Percentiles rank a stretch among this genome's conserved stretches.
Conservation (phyloP, 176 grass and related monocot genomes). For the Hyparrhenia diplandra region DNA sequence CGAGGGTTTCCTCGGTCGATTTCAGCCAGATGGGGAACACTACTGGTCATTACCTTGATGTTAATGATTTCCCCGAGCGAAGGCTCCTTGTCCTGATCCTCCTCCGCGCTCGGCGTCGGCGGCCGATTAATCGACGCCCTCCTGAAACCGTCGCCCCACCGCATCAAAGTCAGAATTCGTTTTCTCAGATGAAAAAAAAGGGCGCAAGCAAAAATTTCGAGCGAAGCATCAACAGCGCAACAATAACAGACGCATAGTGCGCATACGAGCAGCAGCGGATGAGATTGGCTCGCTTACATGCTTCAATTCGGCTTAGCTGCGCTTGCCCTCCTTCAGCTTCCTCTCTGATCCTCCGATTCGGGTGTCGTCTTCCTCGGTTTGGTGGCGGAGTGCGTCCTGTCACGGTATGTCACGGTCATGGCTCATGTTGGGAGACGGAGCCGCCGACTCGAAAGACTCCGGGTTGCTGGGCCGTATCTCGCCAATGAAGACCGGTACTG, state of each 20-base stretch:
- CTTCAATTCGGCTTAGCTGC: slow-evolving; percentile 11
- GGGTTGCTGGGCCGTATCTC: background rate
- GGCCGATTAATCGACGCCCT: slow-evolving; percentile 91
- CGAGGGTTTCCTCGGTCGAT: background rate
- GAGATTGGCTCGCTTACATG: slow-evolving; percentile 38
- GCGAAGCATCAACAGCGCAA: background rate
- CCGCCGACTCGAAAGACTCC: background rate
- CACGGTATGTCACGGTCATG: background rate
- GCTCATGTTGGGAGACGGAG: background rate
- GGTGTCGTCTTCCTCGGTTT: background rate
- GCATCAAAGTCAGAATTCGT: background rate
- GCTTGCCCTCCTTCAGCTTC: background rate
- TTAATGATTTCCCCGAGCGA: slow-evolving; percentile 83
- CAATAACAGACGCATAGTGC: background rate
- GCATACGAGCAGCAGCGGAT: background rate
- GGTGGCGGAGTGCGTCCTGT: background rate
- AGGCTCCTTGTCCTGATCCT: slow-evolving; percentile 57
- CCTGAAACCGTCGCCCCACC: slow-evolving; percentile 37
- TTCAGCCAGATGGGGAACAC: background rate
- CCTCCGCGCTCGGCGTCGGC: slow-evolving; percentile 74
- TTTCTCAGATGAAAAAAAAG: background rate
- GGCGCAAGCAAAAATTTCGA: background rate
- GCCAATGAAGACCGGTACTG: background rate
- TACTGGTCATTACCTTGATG: slow-evolving; percentile 61
- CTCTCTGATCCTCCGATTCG: background rate